Percentiles rank a stretch among this genome's conserved stretches.
Evolutionary conservation across 73 alveolate genomes (phyloP).

Genomic region (Uronychia binucleata): DNA sequence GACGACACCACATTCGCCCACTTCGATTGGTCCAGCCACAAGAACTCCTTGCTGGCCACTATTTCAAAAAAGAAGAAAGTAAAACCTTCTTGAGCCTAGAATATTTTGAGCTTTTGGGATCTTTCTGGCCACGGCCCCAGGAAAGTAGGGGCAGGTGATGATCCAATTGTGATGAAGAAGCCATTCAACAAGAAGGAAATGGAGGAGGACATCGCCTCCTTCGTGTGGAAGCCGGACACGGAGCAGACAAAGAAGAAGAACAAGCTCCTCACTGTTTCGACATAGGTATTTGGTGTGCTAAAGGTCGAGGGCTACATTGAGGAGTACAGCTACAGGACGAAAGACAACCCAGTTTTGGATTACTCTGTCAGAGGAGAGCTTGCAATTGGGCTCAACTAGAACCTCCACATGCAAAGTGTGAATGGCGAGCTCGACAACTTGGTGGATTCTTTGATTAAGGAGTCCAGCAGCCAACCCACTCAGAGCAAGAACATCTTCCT

Average conservation of each 20-base stretch:
- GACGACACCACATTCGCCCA: neutral
- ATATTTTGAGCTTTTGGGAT: neutral
- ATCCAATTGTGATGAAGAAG: neutral
- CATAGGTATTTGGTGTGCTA: neutral
- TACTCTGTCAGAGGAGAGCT: neutral
- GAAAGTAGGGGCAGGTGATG: neutral
- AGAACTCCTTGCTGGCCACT: neutral
- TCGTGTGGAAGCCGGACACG: neutral
- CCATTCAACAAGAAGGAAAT: neutral
- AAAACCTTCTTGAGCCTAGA: neutral
- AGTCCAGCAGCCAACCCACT: too few relatives aligned
- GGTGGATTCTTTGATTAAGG: neutral
- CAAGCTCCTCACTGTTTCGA: neutral
- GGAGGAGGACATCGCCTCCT: neutral
- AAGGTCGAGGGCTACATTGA: neutral
- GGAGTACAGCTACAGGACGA: neutral
- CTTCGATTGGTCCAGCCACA: neutral
- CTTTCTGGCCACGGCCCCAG: neutral
- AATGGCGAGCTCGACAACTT: neutral
- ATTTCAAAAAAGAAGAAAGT: neutral
- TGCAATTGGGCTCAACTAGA: neutral
- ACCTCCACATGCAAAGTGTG: neutral
- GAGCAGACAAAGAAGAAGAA: neutral
- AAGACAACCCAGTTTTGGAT: neutral
- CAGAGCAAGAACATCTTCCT: too few relatives aligned